Base-by-base conservation (phyloP, 257 asterid genomes). In the Jaltomata sinuosa region DNA sequence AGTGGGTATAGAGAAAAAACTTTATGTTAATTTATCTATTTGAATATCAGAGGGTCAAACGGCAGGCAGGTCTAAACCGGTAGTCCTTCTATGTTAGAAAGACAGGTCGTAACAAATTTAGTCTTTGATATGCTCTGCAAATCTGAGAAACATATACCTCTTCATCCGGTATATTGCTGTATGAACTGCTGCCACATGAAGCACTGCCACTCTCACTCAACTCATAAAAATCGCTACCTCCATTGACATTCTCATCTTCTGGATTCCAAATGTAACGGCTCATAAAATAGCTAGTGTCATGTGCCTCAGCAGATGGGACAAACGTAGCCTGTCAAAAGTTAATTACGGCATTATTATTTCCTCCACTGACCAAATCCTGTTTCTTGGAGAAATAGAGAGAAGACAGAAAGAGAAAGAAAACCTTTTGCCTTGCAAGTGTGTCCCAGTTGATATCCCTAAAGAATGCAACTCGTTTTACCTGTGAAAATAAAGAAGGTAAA, bases 391-490 rank as follows among this genome's bases (percentile, higher is more conserved):
- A 77, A 40, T 6, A 62, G 32, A 25, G 80, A 31, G 82, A 74
- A 80, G 83, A 65, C 12, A 47, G 69, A 38, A 78, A 45, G n/a
- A 29, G 55, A 82, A 82, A 36, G 11, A 71, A 68, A 83, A 97
- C 99, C 99, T 97, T 97, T 90, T 94, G 98, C 91, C 94, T 89
- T 82, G 94, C 94, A 84, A 97, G 98, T 65, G 96, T 94, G 88
- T 89, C 92, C 98, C 98, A 97, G 90, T 89, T 97, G 85, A 95
- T 93, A 88, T 91, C 90, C 92, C 87, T 93, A 79, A 97, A 97
- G 85, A 90, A 97, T 32, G 87, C 85, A 84, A 95, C 98, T 15
- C 89, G 85, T 86, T 95, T 97, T 69, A 97, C 98, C 99, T 96
- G 91, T 77, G 49, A 80, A 31, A 86, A 84, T 69, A 25, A 71